Evolutionary conservation across 2,329 filamentous ascomycete genomes (phyloP), one percentile per base, ranked within the genome.

Genomic region (Tolypocladium endophyticum): DNA sequence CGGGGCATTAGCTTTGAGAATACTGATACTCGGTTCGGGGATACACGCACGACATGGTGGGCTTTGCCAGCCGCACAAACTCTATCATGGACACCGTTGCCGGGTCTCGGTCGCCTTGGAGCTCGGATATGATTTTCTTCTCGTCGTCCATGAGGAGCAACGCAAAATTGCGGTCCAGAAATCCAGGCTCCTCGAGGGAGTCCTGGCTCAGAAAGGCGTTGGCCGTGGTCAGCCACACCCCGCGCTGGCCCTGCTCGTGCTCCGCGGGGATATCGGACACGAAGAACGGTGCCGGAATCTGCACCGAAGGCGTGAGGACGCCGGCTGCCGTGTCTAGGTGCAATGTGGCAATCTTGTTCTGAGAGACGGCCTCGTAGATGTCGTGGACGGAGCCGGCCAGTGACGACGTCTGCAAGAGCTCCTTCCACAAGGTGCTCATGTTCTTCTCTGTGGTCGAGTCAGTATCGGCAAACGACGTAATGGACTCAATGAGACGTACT

Each of bases 161-260:
- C 0, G 89, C 90, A 67, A 95, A 96, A 71, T 96, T 90, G 65
- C 91, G 92, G 62, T 92, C 91, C 54, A 95, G 79, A 58, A 88
- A 86, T 1, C 82, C 79, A 0, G 85, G 83, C 25, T 89, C 86
- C 50, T 87, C 82, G 1, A 81, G 75, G 16, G 83, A 83, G 60
- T 92, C 89, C 39, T 90, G 85, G 47, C 86, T 81, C 23, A 84
- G 79, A 52, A 91, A 83, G 14, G 87, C 86, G 66, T 93, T 92
- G 36, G 91, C 89, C 0, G 92, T 96, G 0, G 92, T 96, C 25
- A 96, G 79, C 87, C 91, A 93, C 0, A 96, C 79, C 0, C 91
- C 90, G 6, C 84, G 87, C 64, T 88, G 86, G 55, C 86, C 83
- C 38, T 83, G 82, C 59, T 90, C 86, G 33, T 86, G 83, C 20